Evolutionary conservation across 345 rosid genomes (phyloP), one percentile per base, ranked within the genome.

Genomic region (Euphorbia lathyris): DNA sequence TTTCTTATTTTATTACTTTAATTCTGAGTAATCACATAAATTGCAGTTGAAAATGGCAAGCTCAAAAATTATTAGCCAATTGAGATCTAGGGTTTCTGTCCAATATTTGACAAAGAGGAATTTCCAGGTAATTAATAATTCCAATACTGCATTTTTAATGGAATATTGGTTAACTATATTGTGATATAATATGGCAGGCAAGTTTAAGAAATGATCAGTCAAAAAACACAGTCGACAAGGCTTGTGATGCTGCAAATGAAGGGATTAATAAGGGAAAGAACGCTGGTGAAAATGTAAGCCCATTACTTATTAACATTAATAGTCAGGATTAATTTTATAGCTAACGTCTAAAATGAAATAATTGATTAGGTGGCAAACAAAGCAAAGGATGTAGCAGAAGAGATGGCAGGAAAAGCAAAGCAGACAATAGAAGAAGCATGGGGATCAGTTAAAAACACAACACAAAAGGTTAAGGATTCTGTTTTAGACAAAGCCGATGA

Each of bases 371-470:
- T 62, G 67, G 47, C 52, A 34, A 42, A 76, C 62, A 72, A 74
- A 59, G 30, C 78, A 68, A 76, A 74, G 47, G 74, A 71, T 7
- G 65, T 55, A 19, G 55, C 75, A 0, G 79, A 60, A 17, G 62
- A 58, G 16, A 30, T 26, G 62, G 10, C 62, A 58, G 36, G 32
- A 29, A 58, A 60, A 60, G 85, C 80, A 9, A 84, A 81, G 61
- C 78, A 81, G 75, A 77, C 74, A 2, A 81, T 58, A 32, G 69
- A 77, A 71, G 82, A 73, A 42, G 83, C 82, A 12, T 79, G 82
- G 87, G 78, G 73, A 4, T 36, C 83, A 2, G 78, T 80, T 38
- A 79, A 77, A 38, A 85, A 77, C 34, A 77, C 81, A 3, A 68
- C 83, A 11, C 61, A 70, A 52, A 74, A 77, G 72, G 67, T 76